Percentiles rank a stretch among this genome's conserved stretches.
phyloP scores from a whole-genome alignment of 176 grass and related monocot genomes.

The Zea mays region Zm-B73-REFERENCE-NAM-5.0 NC_050097.1:11672501-11673000 shows the following conservation, averaged over 20 bases:
- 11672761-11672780: conserved; percentile 33
- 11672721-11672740: background rate
- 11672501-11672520: background rate
- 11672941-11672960: conserved; percentile 90
- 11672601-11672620: background rate
- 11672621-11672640: background rate
- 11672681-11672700: background rate
- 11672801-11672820: conserved; percentile 50
- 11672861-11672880: conserved; percentile 83
- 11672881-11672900: conserved; percentile 88
- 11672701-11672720: background rate
- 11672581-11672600: background rate
- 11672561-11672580: background rate
- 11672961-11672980: conserved; percentile 71
- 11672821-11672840: conserved; percentile 67
- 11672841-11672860: conserved; percentile 47
- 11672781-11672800: conserved; percentile 51
- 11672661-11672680: background rate
- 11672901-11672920: conserved; percentile 85
- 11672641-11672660: background rate
- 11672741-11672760: background rate
- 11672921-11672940: conserved; percentile 78
- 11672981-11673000: conserved; percentile 1
- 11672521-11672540: background rate
- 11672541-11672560: background rate